Evolutionary conservation across 2,329 filamentous ascomycete genomes (phyloP).

Genomic region (Fusarium agapanthi): DNA sequence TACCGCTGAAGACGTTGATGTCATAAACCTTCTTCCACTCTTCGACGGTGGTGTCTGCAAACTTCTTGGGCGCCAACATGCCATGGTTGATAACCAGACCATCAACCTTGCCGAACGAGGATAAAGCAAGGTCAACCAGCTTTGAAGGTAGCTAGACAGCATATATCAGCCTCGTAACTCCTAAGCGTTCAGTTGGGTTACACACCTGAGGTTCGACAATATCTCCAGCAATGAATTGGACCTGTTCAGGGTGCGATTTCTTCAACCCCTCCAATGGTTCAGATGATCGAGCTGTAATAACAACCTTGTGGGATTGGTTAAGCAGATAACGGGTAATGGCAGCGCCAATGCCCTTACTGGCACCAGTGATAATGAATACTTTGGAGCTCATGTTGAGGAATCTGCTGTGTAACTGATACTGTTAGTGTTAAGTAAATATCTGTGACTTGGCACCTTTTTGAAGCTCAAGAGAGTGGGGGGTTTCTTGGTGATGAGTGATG

Average conservation of each 20-base stretch:
- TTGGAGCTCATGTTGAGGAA: constrained; percentile 60
- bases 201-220: constrained; percentile 56
- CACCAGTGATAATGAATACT: constrained; percentile 74
- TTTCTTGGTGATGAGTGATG: not conserved
- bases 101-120: constrained; percentile 77
- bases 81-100: constrained; percentile 91
- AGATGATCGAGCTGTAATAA: constrained; percentile 65
- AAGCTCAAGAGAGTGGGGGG: constrained; percentile 24
- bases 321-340: constrained; percentile 64
- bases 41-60: constrained; percentile 73
- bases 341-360: constrained; percentile 70
- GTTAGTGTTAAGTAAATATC: not conserved
- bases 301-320: constrained; percentile 63
- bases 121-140: constrained; percentile 71
- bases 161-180: not conserved
- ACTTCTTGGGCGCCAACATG: constrained; percentile 75
- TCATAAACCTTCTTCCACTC: constrained; percentile 83
- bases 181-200: not conserved
- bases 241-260: constrained; percentile 56
- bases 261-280: constrained; percentile 61
- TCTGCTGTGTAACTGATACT: not conserved
- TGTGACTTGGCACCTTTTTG: constrained; percentile 7
- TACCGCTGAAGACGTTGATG: constrained; percentile 85
- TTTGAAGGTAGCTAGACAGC: constrained; percentile 61
- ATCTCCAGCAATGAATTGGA: constrained; percentile 66